Conservation (phyloP, 106 monocot species). For the Iris macrosiphon region DNA sequence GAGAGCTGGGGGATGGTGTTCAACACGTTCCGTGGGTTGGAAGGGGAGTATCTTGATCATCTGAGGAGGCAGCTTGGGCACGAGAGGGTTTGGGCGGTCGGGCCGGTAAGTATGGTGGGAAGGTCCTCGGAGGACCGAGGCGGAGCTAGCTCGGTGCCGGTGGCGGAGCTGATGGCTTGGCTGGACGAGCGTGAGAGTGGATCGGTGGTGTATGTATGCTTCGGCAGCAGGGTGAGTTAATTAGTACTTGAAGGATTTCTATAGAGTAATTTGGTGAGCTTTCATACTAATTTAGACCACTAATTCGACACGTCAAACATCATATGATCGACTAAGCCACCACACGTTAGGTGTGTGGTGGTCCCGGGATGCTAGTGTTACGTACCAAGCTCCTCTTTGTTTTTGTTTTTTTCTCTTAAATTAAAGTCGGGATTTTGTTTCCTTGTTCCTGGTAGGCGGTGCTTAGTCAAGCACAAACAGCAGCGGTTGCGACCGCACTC, state of each 20-base stretch:
- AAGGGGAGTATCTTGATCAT: constrained; percentile 17
- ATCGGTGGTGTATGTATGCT: constrained; percentile 35
- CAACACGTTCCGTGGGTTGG: constrained; percentile 30
- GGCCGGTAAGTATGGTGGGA: constrained; percentile 16
- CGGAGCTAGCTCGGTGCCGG: constrained; percentile 1
- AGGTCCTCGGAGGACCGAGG: neutral
- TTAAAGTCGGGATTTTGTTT: too few relatives aligned
- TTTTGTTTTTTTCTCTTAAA: too few relatives aligned
- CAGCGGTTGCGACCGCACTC: constrained; percentile 8
- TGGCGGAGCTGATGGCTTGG: neutral
- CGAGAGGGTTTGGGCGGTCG: constrained; percentile 34
- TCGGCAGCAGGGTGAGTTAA: too few relatives aligned
- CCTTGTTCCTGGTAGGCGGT: too few relatives aligned
- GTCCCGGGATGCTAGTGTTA: too few relatives aligned
- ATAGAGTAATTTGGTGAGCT: too few relatives aligned
- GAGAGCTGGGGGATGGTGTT: constrained; percentile 29
- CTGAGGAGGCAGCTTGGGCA: constrained; percentile 10
- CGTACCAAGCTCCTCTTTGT: too few relatives aligned
- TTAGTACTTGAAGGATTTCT: too few relatives aligned
- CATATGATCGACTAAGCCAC: too few relatives aligned
- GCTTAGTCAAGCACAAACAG: neutral
- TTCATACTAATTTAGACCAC: too few relatives aligned
- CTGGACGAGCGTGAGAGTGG: constrained; percentile 8
- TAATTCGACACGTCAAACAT: too few relatives aligned
- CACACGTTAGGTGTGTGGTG: too few relatives aligned